Conservation (phyloP, 176 grass and related monocot species). For the Aegilops longissima region DNA sequence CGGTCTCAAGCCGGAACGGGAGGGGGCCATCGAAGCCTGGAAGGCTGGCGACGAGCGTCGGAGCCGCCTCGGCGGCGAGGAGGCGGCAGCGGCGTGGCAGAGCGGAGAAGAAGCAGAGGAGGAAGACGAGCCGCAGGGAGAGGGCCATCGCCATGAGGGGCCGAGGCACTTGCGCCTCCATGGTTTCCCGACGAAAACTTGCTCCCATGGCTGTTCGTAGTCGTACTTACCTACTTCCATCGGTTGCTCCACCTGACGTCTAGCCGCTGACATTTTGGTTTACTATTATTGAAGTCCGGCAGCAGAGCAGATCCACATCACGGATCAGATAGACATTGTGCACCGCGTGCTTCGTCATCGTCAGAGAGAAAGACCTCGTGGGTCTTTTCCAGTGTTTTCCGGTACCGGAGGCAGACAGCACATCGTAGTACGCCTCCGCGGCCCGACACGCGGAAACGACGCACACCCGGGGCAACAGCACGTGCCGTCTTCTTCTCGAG, state of each 20-base stretch:
- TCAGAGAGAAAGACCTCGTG: no score
- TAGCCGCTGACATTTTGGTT: background rate
- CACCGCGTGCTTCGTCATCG: no score
- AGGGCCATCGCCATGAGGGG: no score
- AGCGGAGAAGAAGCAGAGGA: background rate
- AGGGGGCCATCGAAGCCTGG: constrained; percentile 5
- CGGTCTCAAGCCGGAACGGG: constrained; percentile 11
- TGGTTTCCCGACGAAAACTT: background rate
- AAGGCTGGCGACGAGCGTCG: background rate
- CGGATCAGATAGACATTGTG: background rate
- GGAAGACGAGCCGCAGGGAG: background rate
- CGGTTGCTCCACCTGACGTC: background rate
- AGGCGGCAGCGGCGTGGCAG: background rate
- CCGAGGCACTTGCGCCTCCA: background rate
- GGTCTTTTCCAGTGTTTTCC: background rate
- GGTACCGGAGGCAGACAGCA: no score
- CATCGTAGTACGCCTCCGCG: no score
- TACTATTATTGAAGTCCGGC: no score
- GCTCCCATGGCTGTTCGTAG: no score
- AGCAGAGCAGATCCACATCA: background rate
- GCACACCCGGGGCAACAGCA: background rate
- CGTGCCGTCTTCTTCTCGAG: background rate
- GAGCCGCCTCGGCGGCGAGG: background rate
- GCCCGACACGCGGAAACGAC: background rate
- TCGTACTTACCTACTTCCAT: background rate